These are phyloP conservation scores for Plectosphaerella sp. DNA, from an alignment of 2,329 filamentous ascomycete species.

Conservation along the genomic window DNA sequence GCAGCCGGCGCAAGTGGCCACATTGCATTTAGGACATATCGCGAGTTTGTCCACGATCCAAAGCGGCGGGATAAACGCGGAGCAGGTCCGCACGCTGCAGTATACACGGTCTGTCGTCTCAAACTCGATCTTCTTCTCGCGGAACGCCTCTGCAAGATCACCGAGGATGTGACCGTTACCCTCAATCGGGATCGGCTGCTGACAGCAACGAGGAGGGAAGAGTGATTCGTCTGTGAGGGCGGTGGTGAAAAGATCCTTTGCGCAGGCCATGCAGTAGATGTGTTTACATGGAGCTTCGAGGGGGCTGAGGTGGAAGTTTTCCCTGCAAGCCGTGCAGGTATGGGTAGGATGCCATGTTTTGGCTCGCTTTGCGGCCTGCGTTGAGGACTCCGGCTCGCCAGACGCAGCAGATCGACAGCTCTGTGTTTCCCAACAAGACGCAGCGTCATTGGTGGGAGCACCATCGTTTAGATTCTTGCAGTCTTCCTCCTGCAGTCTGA, in stretches of 20 bases:
- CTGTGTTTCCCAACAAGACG: too few relatives aligned
- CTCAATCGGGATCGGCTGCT: slow-evolving; percentile 31
- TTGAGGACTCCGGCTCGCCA: too few relatives aligned
- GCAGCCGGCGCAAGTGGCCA: slow-evolving; percentile 47
- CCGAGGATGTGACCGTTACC: slow-evolving; percentile 29
- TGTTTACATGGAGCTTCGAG: slow-evolving; percentile 32
- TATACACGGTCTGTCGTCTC: slow-evolving; percentile 44
- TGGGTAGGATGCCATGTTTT: too few relatives aligned
- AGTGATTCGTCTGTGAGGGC: slow-evolving; percentile 43
- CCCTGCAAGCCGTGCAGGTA: neutral
- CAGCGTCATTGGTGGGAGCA: too few relatives aligned
- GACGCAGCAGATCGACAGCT: too few relatives aligned
- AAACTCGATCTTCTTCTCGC: slow-evolving; percentile 42
- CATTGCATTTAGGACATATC: slow-evolving; percentile 38
- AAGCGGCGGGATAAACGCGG: slow-evolving; percentile 35
- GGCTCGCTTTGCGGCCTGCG: neutral
- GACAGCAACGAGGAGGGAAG: slow-evolving; percentile 53
- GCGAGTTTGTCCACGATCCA: neutral
- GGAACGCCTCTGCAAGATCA: slow-evolving; percentile 28
- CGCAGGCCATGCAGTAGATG: slow-evolving; percentile 46
- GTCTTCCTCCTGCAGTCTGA: too few relatives aligned
- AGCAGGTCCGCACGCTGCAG: slow-evolving; percentile 40
- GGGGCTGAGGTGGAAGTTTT: neutral
- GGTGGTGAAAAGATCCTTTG: slow-evolving; percentile 35
- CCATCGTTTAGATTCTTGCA: too few relatives aligned